Evolutionary conservation across 352 stramenopile species (phyloP).

Genomic region (Globisporangium echinulatum): DNA sequence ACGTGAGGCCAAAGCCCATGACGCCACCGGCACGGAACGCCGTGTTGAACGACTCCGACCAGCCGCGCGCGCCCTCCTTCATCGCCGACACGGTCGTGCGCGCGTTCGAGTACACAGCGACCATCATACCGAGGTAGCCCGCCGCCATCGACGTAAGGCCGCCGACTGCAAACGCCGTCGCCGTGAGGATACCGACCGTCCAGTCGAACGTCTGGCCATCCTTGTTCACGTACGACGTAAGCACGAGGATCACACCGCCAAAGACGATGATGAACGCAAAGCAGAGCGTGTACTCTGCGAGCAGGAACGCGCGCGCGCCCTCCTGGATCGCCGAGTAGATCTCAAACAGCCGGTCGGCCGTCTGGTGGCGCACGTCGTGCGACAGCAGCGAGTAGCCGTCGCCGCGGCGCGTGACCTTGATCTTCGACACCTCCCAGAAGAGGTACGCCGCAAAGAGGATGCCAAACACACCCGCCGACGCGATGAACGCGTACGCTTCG

Average conservation of each 20-base stretch:
- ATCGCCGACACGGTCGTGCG: slow-evolving; percentile 97
- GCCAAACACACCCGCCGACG: slow-evolving; percentile 61
- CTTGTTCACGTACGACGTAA: slow-evolving; percentile 89
- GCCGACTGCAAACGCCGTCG: slow-evolving; percentile 96
- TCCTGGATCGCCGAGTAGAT: slow-evolving; percentile 97
- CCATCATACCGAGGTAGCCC: slow-evolving; percentile 99
- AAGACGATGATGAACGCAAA: slow-evolving; percentile 94
- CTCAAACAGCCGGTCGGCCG: slow-evolving; percentile 81
- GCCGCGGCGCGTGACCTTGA: slow-evolving; percentile 80
- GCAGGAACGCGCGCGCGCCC: slow-evolving; percentile 96
- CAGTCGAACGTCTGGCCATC: slow-evolving; percentile 80
- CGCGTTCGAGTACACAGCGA: slow-evolving; percentile 98
- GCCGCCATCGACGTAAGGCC: slow-evolving; percentile 96
- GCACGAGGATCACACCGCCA: slow-evolving; percentile 82
- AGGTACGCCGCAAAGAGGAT: slow-evolving; percentile 79
- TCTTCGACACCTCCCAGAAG: slow-evolving; percentile 87
- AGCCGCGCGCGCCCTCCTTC: slow-evolving; percentile 89
- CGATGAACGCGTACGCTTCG: slow-evolving; percentile 64
- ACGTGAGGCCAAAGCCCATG: slow-evolving; percentile 98
- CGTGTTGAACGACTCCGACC: slow-evolving; percentile 96
- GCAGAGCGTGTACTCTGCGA: slow-evolving; percentile 98
- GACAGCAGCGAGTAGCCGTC: slow-evolving; percentile 78
- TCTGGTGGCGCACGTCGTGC: slow-evolving; percentile 72
- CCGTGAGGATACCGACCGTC: slow-evolving; percentile 91
- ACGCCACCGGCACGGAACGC: slow-evolving; percentile 97